These are phyloP conservation scores for Neoarthrinium moseri DNA, from an alignment of 2,329 filamentous ascomycete species.

Conservation along the genomic window DNA sequence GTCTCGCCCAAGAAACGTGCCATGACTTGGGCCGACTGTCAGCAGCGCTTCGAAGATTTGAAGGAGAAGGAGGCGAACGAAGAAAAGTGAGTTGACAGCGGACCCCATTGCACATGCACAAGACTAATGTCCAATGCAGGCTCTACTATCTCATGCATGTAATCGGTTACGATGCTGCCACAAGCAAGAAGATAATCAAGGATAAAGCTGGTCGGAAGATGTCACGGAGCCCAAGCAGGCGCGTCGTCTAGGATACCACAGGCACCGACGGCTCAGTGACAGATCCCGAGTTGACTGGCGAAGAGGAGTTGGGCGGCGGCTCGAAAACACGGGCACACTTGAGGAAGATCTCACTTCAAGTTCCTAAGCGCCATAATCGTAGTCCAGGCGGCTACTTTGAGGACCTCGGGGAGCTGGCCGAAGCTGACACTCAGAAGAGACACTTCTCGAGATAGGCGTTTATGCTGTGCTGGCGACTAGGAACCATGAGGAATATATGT, in stretches of 20 bases:
- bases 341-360: slow-evolving; percentile 8
- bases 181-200: slow-evolving; percentile 44
- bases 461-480: not conserved
- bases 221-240: slow-evolving; percentile 16
- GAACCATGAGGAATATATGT: no score
- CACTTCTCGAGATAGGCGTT: not conserved
- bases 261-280: not conserved
- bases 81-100: slow-evolving; percentile 66
- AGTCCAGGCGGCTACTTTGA: slow-evolving; percentile 8
- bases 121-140: slow-evolving; percentile 27
- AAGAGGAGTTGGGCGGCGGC: not conserved
- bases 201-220: slow-evolving; percentile 30
- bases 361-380: not conserved
- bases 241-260: slow-evolving; percentile 15
- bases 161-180: slow-evolving; percentile 54
- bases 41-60: slow-evolving; percentile 71
- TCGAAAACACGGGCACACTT: not conserved
- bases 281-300: not conserved
- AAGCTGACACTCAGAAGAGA: slow-evolving; percentile 1
- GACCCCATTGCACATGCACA: not conserved
- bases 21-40: slow-evolving; percentile 68
- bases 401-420: slow-evolving; percentile 1
- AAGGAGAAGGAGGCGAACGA: slow-evolving; percentile 66
- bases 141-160: slow-evolving; percentile 49
- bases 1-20: slow-evolving; percentile 68